Evolutionary conservation across 1,284 basidiomycete genomes (phyloP).

Genomic region (Ceratorhiza oryzae-sativae): DNA sequence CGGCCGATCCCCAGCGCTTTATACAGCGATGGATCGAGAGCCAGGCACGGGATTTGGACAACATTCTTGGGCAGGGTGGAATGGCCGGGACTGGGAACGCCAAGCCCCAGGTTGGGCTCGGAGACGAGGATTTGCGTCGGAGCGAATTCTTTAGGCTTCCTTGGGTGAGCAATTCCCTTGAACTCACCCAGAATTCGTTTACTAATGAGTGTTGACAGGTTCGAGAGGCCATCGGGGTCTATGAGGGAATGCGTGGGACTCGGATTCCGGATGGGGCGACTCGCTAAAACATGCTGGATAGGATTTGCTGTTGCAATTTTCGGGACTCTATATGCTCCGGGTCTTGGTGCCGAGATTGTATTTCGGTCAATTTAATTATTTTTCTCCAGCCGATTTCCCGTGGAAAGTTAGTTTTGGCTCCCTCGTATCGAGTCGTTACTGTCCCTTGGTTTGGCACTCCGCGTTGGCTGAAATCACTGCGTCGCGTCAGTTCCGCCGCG

Average conservation of each 20-base stretch:
- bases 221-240: constrained; percentile 68
- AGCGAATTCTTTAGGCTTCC: constrained; percentile 90
- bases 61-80: constrained; percentile 70
- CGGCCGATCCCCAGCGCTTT: constrained; percentile 79
- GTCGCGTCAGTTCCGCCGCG: too few species aligned
- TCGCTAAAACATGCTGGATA: not conserved
- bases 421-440: too few species aligned
- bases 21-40: constrained; percentile 90
- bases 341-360: too few species aligned
- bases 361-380: too few species aligned
- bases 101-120: constrained; percentile 46
- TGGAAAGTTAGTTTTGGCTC: too few species aligned
- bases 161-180: constrained; percentile 62
- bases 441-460: too few species aligned
- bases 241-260: constrained; percentile 61
- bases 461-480: too few species aligned
- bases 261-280: constrained; percentile 42
- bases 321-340: too few species aligned
- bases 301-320: too few species aligned
- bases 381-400: too few species aligned
- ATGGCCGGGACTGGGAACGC: constrained; percentile 59
- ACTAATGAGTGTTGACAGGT: constrained; percentile 48
- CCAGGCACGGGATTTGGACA: constrained; percentile 90
- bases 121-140: constrained; percentile 82
- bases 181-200: not conserved